These are phyloP conservation scores for Sclerotinia borealis DNA, from an alignment of 2,329 filamentous ascomycete genomes.

Conservation along the genomic window DNA sequence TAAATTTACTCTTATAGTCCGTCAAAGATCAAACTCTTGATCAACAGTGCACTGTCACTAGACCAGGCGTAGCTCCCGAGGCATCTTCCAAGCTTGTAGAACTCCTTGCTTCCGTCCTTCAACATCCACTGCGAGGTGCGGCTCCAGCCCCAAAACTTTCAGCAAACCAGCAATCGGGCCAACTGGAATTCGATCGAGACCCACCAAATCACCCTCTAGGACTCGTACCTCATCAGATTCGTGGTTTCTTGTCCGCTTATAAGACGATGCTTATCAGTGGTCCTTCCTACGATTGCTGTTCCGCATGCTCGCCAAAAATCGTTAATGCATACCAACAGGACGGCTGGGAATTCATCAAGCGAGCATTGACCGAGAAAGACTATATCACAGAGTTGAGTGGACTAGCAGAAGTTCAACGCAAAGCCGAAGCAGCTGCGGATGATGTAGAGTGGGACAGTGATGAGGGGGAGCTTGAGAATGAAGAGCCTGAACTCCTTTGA, in stretches of 20 bases:
- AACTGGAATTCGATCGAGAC: slow-evolving; percentile 45
- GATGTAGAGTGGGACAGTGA: slow-evolving; percentile 58
- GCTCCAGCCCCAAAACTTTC: slow-evolving; percentile 48
- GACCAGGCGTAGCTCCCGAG: slow-evolving; percentile 85
- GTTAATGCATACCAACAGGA: slow-evolving; percentile 59
- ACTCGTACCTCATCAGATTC: slow-evolving; percentile 72
- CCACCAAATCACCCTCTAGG: slow-evolving; percentile 56
- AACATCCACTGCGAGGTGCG: slow-evolving; percentile 69
- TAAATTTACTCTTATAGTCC: slow-evolving; percentile 50
- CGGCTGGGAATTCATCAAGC: slow-evolving; percentile 72
- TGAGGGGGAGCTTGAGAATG: slow-evolving; percentile 49
- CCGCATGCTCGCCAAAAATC: slow-evolving; percentile 68
- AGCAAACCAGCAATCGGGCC: slow-evolving; percentile 32
- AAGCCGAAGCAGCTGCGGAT: slow-evolving; percentile 43
- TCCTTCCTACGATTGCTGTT: slow-evolving; percentile 73
- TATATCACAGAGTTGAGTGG: slow-evolving; percentile 75
- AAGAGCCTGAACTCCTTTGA: slow-evolving; percentile 35
- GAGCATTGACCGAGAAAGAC: slow-evolving; percentile 66
- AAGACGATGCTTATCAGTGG: slow-evolving; percentile 68
- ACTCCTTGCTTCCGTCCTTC: slow-evolving; percentile 77
- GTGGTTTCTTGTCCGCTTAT: slow-evolving; percentile 70
- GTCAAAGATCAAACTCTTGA: slow-evolving; percentile 93
- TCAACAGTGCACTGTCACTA: slow-evolving; percentile 95
- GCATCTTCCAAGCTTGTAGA: slow-evolving; percentile 90
- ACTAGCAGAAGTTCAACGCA: slow-evolving; percentile 62